A percentile compares a stretch with the other conserved stretches of the same genome.
Evolutionary conservation across 140 eudicot genomes (phyloP).

Genomic region (Flaveria floridana): DNA sequence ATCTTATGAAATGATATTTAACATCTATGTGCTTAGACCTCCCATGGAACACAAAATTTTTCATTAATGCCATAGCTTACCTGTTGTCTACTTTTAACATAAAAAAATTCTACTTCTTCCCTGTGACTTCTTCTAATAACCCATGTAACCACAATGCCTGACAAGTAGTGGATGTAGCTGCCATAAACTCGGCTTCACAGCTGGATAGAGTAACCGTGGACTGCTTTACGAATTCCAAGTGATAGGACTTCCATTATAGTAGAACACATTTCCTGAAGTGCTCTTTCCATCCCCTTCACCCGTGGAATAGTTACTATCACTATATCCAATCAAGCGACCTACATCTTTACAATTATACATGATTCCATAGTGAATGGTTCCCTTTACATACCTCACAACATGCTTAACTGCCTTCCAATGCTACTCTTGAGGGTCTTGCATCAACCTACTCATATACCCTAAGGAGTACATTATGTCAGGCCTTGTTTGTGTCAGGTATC

Average conservation of each 20-base stretch:
- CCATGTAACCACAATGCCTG: neutral
- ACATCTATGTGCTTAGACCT: too few species aligned
- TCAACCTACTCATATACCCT: neutral
- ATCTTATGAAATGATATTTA: too few species aligned
- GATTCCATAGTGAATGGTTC: neutral
- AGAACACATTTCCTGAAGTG: neutral
- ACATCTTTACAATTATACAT: neutral
- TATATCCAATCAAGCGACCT: neutral
- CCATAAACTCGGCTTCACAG: slow-evolving; percentile 5
- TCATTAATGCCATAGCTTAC: too few species aligned
- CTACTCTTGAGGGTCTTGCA: neutral
- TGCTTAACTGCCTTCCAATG: neutral
- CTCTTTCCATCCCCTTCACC: neutral
- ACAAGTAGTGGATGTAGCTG: neutral
- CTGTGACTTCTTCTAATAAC: neutral
- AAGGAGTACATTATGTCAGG: neutral
- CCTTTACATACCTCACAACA: neutral
- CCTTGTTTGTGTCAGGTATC: neutral
- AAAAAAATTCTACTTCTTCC: too few species aligned
- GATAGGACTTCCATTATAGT: neutral
- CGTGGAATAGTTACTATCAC: neutral
- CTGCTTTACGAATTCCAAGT: neutral
- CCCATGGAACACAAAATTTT: too few species aligned
- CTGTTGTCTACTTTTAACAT: too few species aligned
- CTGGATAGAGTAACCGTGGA: neutral